A percentile compares a stretch with the other conserved stretches of the same genome.
Conservation (phyloP, 805 yeast species). For the Helenozyma rhizophorensis region DNA sequence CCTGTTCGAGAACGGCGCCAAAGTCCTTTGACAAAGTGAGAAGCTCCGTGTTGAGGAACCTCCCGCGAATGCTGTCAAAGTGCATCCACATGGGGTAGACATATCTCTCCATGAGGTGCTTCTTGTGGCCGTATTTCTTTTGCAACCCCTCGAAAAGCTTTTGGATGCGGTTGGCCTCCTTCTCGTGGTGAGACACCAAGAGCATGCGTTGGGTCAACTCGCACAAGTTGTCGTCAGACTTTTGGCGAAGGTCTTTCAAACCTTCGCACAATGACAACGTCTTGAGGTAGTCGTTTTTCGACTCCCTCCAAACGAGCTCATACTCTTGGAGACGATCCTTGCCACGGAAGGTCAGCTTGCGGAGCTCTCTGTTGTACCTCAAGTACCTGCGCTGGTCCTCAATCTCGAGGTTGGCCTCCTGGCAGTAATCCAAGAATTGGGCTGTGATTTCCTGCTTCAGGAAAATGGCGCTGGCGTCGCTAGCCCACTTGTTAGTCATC, state of each 20-base stretch:
- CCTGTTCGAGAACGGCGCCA: no score
- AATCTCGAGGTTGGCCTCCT: conserved; percentile 1
- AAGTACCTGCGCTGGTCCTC: conserved; percentile 2
- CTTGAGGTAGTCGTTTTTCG: conserved; percentile 1
- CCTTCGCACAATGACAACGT: no score
- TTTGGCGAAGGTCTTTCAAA: no score
- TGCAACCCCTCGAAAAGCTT: conserved; percentile 1
- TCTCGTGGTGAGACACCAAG: conserved; percentile 1
- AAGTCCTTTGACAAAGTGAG: no score
- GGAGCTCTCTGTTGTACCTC: neutral
- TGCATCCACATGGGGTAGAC: conserved; percentile 6
- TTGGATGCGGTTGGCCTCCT: neutral
- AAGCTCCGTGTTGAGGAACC: neutral
- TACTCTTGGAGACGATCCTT: neutral
- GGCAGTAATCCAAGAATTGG: conserved; percentile 5
- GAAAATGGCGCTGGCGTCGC: conserved; percentile 1
- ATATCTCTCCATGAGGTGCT: conserved; percentile 4
- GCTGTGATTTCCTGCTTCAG: conserved; percentile 4
- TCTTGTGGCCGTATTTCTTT: neutral
- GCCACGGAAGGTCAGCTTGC: neutral
- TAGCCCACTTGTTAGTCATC: neutral
- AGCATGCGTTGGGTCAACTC: conserved; percentile 1
- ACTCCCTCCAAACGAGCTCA: neutral
- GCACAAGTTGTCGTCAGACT: conserved; percentile 3
- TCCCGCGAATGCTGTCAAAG: conserved; percentile 4